A percentile compares a stretch with the other conserved stretches of the same genome.
These are phyloP conservation scores for Telfairia occidentalis DNA, from an alignment of 331 rosid species.

Conservation along the genomic window DNA sequence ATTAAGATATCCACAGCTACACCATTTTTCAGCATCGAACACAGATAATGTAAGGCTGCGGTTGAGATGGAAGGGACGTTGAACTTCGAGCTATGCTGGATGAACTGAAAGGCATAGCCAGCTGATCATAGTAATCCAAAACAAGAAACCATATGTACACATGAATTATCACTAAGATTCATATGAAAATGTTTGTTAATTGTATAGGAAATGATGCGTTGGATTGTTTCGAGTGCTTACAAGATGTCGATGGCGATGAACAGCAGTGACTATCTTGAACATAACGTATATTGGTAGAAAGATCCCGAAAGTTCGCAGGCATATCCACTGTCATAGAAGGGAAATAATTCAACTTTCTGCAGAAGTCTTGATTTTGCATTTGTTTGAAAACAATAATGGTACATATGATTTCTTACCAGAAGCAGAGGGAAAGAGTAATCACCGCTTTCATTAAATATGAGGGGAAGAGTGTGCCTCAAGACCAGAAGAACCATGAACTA, in stretches of 20 bases:
- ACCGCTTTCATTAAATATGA: constrained; percentile 30
- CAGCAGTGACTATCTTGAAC: constrained; percentile 40
- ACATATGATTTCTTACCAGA: constrained; percentile 36
- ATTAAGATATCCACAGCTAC: neutral
- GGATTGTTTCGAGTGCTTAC: constrained; percentile 21
- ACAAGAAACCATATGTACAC: neutral
- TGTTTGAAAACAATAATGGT: neutral
- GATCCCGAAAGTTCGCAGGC: constrained; percentile 49
- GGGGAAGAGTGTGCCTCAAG: constrained; percentile 71
- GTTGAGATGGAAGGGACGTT: constrained; percentile 28
- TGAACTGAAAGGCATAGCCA: constrained; percentile 20
- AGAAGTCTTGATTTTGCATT: neutral
- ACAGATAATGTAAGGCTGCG: constrained; percentile 18
- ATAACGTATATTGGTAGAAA: constrained; percentile 53
- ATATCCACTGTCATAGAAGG: constrained; percentile 33
- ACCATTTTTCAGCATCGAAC: neutral
- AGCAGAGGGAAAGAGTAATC: constrained; percentile 50
- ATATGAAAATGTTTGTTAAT: constrained; percentile 7
- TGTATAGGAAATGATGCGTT: neutral
- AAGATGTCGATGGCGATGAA: constrained; percentile 46
- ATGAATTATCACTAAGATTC: neutral
- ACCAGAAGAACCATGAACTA: constrained; percentile 78
- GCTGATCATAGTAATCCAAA: constrained; percentile 27
- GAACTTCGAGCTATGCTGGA: constrained; percentile 37
- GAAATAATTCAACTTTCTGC: neutral